phyloP scores from a whole-genome alignment of 1,284 basidiomycete genomes.

The Trichosporon inkin region DNA sequence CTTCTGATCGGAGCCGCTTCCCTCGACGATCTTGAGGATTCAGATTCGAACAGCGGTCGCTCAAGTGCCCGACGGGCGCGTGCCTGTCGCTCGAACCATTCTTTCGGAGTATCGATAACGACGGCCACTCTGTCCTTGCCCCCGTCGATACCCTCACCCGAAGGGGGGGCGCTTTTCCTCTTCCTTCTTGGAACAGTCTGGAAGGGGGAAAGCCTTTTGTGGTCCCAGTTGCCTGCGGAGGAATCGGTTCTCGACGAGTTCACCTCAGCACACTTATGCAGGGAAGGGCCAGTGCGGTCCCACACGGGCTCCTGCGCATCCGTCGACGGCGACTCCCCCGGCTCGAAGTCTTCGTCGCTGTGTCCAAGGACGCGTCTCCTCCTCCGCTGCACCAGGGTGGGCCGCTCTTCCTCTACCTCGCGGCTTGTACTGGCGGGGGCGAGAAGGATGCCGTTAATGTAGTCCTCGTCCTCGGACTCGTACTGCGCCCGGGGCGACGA shows the following conservation, averaged over 20 bases:
- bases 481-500: not conserved
- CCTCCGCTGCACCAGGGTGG: not conserved
- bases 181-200: not conserved
- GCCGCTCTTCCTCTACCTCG: not conserved
- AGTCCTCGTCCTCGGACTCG: not conserved
- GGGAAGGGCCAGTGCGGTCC: not conserved
- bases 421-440: not conserved
- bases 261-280: not conserved
- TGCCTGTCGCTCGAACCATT: not conserved
- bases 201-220: not conserved
- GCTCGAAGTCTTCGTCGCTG: not conserved
- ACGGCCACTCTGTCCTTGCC: not conserved
- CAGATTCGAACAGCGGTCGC: no score
- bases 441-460: not conserved
- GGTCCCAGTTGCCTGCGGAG: not conserved
- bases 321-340: not conserved
- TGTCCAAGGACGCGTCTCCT: not conserved
- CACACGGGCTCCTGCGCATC: not conserved
- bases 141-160: not conserved
- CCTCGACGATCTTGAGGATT: not conserved
- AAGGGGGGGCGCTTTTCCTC: not conserved
- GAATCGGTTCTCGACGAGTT: not conserved
- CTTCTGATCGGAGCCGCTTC: not conserved
- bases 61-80: not conserved
- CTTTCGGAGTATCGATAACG: not conserved